Percentiles rank a stretch among this genome's conserved stretches.
Evolutionary conservation across 345 rosid species (phyloP).

Genomic region (Noccaea caerulescens): DNA sequence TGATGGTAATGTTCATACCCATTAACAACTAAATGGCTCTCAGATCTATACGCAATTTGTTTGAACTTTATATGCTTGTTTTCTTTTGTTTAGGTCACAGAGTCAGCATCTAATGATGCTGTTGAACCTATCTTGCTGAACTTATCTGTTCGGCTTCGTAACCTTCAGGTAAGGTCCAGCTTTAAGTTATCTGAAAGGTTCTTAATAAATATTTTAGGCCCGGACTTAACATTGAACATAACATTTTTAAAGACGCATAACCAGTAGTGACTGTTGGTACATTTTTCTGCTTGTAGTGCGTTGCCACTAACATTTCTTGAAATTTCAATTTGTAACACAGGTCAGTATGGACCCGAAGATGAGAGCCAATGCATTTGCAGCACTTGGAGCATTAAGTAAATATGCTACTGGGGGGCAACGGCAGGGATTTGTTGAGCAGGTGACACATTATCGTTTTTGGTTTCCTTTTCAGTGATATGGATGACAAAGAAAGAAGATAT

Average conservation of each 20-base stretch:
- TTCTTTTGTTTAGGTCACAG: slow-evolving; percentile 61
- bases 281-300: slow-evolving; percentile 15
- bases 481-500: slow-evolving; percentile 11
- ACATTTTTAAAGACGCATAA: background rate
- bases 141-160: slow-evolving; percentile 84
- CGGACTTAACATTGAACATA: slow-evolving; percentile 7
- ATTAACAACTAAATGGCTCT: background rate
- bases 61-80: slow-evolving; percentile 26
- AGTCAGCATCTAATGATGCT: slow-evolving; percentile 76
- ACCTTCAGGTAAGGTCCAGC: slow-evolving; percentile 64
- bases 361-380: slow-evolving; percentile 84
- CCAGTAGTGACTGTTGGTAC: slow-evolving; percentile 9
- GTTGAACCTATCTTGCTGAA: slow-evolving; percentile 86
- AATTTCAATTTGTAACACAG: slow-evolving; percentile 55
- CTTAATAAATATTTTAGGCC: slow-evolving; percentile 1
- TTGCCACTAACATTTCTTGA: slow-evolving; percentile 28
- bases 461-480: slow-evolving; percentile 21
- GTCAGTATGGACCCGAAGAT: slow-evolving; percentile 75
- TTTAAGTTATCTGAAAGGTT: background rate
- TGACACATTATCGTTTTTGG: slow-evolving; percentile 28
- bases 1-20: slow-evolving; percentile 56
- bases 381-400: slow-evolving; percentile 85
- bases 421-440: slow-evolving; percentile 93
- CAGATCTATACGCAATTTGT: slow-evolving; percentile 16
- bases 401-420: slow-evolving; percentile 69